A percentile compares a stretch with the other conserved stretches of the same genome.
These are phyloP conservation scores for Calocybe gangraenosa DNA, from an alignment of 768 basidiomycete species.

Conservation along the genomic window DNA sequence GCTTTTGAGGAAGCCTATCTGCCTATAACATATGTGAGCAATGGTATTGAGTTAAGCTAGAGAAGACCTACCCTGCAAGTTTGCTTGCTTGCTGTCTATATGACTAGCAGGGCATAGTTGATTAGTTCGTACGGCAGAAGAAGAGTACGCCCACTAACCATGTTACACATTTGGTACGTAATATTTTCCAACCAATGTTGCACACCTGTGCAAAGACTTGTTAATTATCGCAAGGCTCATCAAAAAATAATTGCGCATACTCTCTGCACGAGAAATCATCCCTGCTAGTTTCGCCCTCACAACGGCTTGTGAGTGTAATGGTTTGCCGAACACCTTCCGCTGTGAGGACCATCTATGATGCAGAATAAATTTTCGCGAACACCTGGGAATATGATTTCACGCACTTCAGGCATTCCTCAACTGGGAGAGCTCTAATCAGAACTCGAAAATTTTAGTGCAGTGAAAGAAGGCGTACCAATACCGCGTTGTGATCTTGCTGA, in stretches of 20 bases:
- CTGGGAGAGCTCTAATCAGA: conserved; percentile 19
- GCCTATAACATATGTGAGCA: conserved; percentile 37
- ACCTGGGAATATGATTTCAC: conserved; percentile 4
- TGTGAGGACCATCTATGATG: conserved; percentile 72
- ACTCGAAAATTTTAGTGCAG: neutral
- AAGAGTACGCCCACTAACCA: conserved; percentile 30
- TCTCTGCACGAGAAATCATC: conserved; percentile 78
- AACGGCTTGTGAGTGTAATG: conserved; percentile 77
- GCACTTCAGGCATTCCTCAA: conserved; percentile 84
- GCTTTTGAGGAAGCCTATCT: conserved; percentile 73
- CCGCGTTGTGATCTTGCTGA: conserved; percentile 19
- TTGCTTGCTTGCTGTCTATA: conserved; percentile 75
- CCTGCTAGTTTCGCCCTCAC: conserved; percentile 82
- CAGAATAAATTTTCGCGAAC: neutral
- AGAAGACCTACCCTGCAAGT: conserved; percentile 59
- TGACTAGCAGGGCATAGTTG: conserved; percentile 22
- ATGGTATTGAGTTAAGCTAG: neutral
- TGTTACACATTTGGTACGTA: conserved; percentile 85
- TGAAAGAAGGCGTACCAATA: conserved; percentile 10
- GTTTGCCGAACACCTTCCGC: conserved; percentile 90
- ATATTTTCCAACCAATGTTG: conserved; percentile 86
- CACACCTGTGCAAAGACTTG: conserved; percentile 15
- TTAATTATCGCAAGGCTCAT: neutral
- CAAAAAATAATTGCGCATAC: conserved; percentile 11
- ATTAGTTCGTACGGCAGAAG: neutral